Evolutionary conservation across 306 rosid genomes (phyloP).

Genomic region (Adenanthera pavonina): DNA sequence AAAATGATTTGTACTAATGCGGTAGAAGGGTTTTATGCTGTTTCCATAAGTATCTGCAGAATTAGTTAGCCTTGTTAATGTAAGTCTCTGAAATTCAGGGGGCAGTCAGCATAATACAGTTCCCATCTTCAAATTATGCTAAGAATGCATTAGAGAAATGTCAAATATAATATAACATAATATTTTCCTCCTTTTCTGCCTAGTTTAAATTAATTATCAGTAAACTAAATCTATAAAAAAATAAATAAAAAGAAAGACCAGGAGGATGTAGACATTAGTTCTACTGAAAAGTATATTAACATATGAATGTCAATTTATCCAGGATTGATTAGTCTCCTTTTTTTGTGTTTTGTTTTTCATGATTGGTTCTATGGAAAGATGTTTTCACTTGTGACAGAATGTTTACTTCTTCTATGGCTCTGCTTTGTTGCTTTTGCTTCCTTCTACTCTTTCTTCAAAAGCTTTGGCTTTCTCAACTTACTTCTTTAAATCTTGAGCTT

Average conservation of each 20-base stretch:
- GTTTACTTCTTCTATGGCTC: slow-evolving; percentile 59
- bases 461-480: slow-evolving; percentile 52
- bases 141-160: slow-evolving; percentile 38
- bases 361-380: too few species aligned
- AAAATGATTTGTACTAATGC: slow-evolving; percentile 33
- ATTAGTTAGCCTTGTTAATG: slow-evolving; percentile 47
- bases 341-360: too few species aligned
- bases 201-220: not conserved
- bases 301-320: too few species aligned
- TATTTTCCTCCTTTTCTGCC: not conserved
- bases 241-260: too few species aligned
- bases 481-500: slow-evolving; percentile 49
- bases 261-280: too few species aligned
- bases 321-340: too few species aligned
- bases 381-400: slow-evolving; percentile 40
- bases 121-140: slow-evolving; percentile 37
- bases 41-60: slow-evolving; percentile 35
- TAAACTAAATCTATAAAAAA: not conserved
- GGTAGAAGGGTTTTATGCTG: slow-evolving; percentile 31
- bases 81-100: slow-evolving; percentile 44
- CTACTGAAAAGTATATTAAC: too few species aligned
- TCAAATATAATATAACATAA: slow-evolving; percentile 40
- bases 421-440: slow-evolving; percentile 63
- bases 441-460: slow-evolving; percentile 45
- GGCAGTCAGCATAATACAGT: slow-evolving; percentile 36